Evolutionary conservation across 2,329 filamentous ascomycete genomes (phyloP).

Genomic region (Ciborinia camelliae): DNA sequence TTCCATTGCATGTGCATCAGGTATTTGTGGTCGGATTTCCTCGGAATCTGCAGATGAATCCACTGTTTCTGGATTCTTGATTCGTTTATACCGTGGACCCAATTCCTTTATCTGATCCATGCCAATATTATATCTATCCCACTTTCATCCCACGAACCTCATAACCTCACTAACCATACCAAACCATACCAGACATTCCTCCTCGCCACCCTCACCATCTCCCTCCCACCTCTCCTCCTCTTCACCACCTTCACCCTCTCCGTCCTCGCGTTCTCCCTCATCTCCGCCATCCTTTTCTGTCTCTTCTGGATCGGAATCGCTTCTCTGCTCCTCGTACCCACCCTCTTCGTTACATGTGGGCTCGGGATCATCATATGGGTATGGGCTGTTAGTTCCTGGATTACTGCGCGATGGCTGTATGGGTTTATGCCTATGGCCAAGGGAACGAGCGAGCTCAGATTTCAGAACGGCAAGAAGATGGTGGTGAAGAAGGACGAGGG

Average conservation of each 20-base stretch:
- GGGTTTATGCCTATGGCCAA: conserved; percentile 30
- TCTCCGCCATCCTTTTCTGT: conserved; percentile 61
- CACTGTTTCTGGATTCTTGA: neutral
- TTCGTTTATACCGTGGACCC: too few species aligned
- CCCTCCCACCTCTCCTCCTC: conserved; percentile 62
- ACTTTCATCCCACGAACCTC: conserved; percentile 11
- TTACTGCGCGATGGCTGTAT: conserved; percentile 48
- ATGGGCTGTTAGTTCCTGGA: conserved; percentile 61
- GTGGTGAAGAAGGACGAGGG: conserved; percentile 29
- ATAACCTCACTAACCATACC: neutral
- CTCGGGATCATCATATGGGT: conserved; percentile 63
- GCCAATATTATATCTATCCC: conserved; percentile 5
- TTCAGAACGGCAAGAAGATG: conserved; percentile 29
- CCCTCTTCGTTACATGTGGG: conserved; percentile 62
- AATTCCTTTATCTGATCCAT: neutral
- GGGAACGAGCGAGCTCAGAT: conserved; percentile 23
- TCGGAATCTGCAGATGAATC: neutral
- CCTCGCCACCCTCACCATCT: conserved; percentile 60
- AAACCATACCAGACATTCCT: conserved; percentile 66
- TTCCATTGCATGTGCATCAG: neutral
- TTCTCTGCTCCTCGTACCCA: conserved; percentile 64
- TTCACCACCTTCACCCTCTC: conserved; percentile 65
- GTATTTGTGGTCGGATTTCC: neutral
- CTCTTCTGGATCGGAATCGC: conserved; percentile 66
- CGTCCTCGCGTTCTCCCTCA: conserved; percentile 59